Base-by-base conservation (phyloP, 1,284 basidiomycete genomes). In the Sanghuangporus baumii region DNA sequence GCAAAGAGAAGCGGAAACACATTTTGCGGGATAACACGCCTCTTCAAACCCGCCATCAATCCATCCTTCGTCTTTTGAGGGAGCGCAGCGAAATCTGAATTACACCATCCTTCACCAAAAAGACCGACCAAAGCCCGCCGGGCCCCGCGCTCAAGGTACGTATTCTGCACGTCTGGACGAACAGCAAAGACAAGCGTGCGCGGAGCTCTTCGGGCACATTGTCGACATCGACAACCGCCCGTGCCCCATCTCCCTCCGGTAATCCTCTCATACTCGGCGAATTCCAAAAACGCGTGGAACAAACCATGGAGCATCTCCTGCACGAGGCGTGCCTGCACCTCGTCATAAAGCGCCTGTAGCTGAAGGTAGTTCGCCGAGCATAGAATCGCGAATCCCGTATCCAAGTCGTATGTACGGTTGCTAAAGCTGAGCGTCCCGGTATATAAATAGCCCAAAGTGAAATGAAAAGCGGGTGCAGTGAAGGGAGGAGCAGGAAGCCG, bases 401-500 rank as follows among this genome's bases (percentile, higher is more conserved):
- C 82, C 64, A 98, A 85, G 76, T 98, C 95, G 74, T 94, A 97
- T 0, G 91, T 89, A 18, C 96, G 82, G 70, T 97, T 93, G 3
- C 93, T 95, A 72, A 98, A 97, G 54, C 89, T 81, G 57, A 99
- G 87, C 6, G 94, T 96, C 50, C 96, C 96, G 11, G 94, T 94
- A 72, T 98, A 98, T 59, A 96, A 83, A 74, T 89, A 96, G 14
- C 96, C 96, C 34, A 99, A 85, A 31, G 94, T 93, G 72, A 98
- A 98, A 74, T 98, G 94, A 2, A 97, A 79, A 0, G 94, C 93
- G 0, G 95, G 92, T 0, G 96, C 92, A 0, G 96, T 97, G 75
- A 98, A 98, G 0, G 96, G 96, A 0, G 96, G 95, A 0, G 90
- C 93, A 0, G 93, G 93, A 2, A 97, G 82, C 0, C 81, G 85